Evolutionary conservation across 176 grass and related monocot species (phyloP).

Genomic region (Zizania latifolia): DNA sequence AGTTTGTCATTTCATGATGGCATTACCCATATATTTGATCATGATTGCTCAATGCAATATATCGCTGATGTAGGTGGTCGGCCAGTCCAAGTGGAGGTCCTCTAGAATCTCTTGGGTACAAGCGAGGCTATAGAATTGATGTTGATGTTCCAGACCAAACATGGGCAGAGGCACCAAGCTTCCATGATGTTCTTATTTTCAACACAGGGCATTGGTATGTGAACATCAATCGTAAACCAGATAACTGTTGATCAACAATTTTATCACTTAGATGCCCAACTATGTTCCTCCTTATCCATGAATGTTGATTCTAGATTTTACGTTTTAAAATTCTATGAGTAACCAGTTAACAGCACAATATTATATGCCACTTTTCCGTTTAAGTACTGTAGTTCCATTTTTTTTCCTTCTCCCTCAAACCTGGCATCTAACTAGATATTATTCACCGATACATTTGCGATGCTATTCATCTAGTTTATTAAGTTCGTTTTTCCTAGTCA

Average conservation of each 20-base stretch:
- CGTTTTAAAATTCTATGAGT: too few species aligned
- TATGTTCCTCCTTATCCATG: background rate
- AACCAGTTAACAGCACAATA: too few species aligned
- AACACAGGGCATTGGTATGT: constrained; percentile 92
- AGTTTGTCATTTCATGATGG: background rate
- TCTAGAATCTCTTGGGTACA: constrained; percentile 88
- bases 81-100: constrained; percentile 46
- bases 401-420: too few species aligned
- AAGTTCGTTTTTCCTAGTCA: background rate
- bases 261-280: background rate
- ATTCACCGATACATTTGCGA: background rate
- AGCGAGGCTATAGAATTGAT: constrained; percentile 80
- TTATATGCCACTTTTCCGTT: too few species aligned
- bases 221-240: background rate
- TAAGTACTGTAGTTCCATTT: too few species aligned
- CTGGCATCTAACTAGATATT: background rate
- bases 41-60: constrained; percentile 1
- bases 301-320: too few species aligned
- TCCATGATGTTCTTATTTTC: constrained; percentile 93
- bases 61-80: constrained; percentile 52
- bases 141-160: constrained; percentile 81
- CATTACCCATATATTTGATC: background rate
- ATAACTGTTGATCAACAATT: background rate
- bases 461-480: background rate
- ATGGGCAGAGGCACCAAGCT: constrained; percentile 66